Percentiles rank a stretch among this genome's conserved stretches.
phyloP scores from a whole-genome alignment of 73 alveolate genomes.

The Paramecium tetraurelia region DNA sequence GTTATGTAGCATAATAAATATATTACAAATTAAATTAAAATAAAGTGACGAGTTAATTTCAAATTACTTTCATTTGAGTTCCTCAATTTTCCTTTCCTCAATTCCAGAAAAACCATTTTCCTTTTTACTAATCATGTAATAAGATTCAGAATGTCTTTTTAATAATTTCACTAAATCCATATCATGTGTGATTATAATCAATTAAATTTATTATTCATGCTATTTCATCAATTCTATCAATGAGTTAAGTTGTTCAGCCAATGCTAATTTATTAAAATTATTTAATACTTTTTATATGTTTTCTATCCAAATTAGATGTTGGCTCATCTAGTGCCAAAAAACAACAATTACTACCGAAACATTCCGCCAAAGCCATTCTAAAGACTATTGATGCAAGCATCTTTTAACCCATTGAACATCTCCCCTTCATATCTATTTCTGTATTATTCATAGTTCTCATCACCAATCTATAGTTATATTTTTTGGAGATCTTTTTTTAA shows the following conservation, averaged over 20 bases:
- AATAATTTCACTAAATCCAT: slow-evolving; percentile 73
- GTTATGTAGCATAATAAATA: not conserved
- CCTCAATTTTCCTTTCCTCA: slow-evolving; percentile 49
- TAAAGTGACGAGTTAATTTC: slow-evolving; percentile 1
- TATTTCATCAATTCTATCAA: slow-evolving; percentile 88
- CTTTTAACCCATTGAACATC: slow-evolving; percentile 99
- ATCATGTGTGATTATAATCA: slow-evolving; percentile 97
- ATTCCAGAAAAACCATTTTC: slow-evolving; percentile 74
- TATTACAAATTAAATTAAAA: not conserved
- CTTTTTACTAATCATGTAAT: slow-evolving; percentile 79
- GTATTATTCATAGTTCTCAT: slow-evolving; percentile 60
- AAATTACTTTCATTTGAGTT: not conserved
- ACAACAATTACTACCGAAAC: slow-evolving; percentile 96
- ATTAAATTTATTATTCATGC: slow-evolving; percentile 80
- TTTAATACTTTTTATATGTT: slow-evolving; percentile 85
- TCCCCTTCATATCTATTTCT: slow-evolving; percentile 98
- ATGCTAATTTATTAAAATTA: not conserved
- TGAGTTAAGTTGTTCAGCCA: slow-evolving; percentile 91
- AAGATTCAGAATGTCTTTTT: slow-evolving; percentile 75
- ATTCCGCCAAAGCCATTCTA: slow-evolving; percentile 98
- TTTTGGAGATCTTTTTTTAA: not conserved
- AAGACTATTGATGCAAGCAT: slow-evolving; percentile 97
- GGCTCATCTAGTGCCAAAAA: slow-evolving; percentile 99
- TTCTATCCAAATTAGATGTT: slow-evolving; percentile 98
- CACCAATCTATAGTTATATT: slow-evolving; percentile 91